Evolutionary conservation across 495 filamentous ascomycete species (phyloP).

Genomic region (Penicillium salamii): DNA sequence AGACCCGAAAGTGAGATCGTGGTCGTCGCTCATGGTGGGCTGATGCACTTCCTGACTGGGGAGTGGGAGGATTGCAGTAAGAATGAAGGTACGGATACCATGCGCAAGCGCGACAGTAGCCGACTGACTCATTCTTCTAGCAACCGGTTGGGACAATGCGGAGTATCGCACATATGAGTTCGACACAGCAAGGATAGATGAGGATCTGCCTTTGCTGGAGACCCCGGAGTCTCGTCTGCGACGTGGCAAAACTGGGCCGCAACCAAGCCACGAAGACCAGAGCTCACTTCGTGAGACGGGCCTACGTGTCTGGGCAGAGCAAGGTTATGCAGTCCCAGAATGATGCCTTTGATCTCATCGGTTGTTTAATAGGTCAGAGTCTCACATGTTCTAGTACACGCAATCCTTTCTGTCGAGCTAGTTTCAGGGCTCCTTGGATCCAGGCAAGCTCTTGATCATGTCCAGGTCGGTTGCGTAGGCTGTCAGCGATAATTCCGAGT

Average conservation of each 20-base stretch:
- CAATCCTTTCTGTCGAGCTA: constrained; percentile 4
- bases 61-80: constrained; percentile 60
- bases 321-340: constrained; percentile 9
- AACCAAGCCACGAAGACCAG: constrained; percentile 14
- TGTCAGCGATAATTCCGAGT: constrained; percentile 15
- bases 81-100: constrained; percentile 33
- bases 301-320: constrained; percentile 15
- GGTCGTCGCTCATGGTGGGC: constrained; percentile 60
- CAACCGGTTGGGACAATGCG: constrained; percentile 75
- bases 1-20: constrained; percentile 51
- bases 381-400: not conserved
- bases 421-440: constrained; percentile 1
- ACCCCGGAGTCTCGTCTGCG: constrained; percentile 53
- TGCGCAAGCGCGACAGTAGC: not conserved
- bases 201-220: constrained; percentile 51
- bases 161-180: constrained; percentile 70
- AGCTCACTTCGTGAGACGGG: not conserved
- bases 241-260: constrained; percentile 28
- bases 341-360: too few species aligned
- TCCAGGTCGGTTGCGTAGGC: constrained; percentile 1
- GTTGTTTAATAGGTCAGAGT: constrained; percentile 76
- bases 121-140: constrained; percentile 18
- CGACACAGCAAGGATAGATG: constrained; percentile 21
- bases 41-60: constrained; percentile 67
- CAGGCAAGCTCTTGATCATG: constrained; percentile 4